Evolutionary conservation across 495 filamentous ascomycete species (phyloP).

Genomic region (Talaromyces stipitatus): DNA sequence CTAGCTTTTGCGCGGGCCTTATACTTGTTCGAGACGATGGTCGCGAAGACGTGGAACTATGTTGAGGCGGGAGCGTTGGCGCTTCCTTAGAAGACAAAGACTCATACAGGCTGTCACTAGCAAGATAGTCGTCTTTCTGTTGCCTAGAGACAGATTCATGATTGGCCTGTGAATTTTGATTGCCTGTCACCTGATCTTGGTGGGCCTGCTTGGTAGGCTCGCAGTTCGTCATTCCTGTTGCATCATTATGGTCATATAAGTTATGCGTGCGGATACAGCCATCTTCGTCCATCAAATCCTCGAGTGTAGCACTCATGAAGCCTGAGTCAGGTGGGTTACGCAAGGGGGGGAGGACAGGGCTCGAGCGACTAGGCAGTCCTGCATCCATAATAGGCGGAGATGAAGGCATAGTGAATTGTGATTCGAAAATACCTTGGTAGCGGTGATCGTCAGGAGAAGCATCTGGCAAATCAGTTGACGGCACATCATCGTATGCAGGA

Average conservation of each 20-base stretch:
- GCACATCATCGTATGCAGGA: slow-evolving; percentile 29
- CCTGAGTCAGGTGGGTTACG: slow-evolving; percentile 60
- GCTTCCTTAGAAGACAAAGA: slow-evolving; percentile 14
- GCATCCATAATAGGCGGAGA: slow-evolving; percentile 65
- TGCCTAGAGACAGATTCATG: slow-evolving; percentile 15
- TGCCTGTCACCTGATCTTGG: slow-evolving; percentile 7
- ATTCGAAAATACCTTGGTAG: slow-evolving; percentile 41
- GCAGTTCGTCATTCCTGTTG: slow-evolving; percentile 25
- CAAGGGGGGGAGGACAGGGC: slow-evolving; percentile 63
- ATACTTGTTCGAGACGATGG: slow-evolving; percentile 31
- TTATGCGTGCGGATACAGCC: slow-evolving; percentile 27
- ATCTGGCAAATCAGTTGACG: slow-evolving; percentile 19
- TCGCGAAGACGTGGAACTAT: slow-evolving; percentile 20
- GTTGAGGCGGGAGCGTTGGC: slow-evolving; percentile 11
- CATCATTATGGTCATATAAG: slow-evolving; percentile 17
- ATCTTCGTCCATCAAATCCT: slow-evolving; percentile 50
- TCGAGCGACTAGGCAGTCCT: slow-evolving; percentile 55
- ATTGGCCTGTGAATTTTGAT: slow-evolving; percentile 23
- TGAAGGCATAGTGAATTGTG: slow-evolving; percentile 57
- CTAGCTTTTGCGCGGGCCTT: slow-evolving; percentile 30
- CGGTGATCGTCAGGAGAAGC: slow-evolving; percentile 40
- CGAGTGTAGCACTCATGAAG: slow-evolving; percentile 69
- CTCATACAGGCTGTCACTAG: slow-evolving; percentile 12
- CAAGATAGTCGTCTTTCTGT: slow-evolving; percentile 12
- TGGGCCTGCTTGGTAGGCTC: slow-evolving; percentile 25